Percentiles rank a stretch among this genome's conserved stretches.
Evolutionary conservation across 2,329 filamentous ascomycete genomes (phyloP).

Genomic region (Septoria petroselini): DNA sequence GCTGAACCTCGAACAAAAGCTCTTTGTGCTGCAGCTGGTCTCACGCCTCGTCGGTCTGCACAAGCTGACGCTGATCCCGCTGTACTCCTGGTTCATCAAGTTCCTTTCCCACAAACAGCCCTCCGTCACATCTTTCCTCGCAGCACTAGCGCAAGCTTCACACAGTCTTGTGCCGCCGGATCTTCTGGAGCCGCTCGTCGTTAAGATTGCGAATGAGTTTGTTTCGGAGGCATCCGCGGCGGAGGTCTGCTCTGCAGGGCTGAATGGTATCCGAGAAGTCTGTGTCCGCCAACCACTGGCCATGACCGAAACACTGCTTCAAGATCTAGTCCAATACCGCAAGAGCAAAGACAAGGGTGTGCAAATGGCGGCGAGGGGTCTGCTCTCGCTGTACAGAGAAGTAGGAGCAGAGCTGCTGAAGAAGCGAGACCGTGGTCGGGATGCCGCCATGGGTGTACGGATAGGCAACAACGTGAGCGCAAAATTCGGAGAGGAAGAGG

Average conservation of each 20-base stretch:
- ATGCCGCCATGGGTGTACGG: constrained; percentile 78
- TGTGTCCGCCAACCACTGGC: constrained; percentile 90
- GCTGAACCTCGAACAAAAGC: constrained; percentile 80
- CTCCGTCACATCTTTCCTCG: constrained; percentile 88
- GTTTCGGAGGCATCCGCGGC: constrained; percentile 89
- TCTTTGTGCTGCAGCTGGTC: constrained; percentile 86
- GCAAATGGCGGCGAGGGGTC: constrained; percentile 96
- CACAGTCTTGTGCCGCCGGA: constrained; percentile 91
- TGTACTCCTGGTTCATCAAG: constrained; percentile 97
- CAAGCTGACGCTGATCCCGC: constrained; percentile 80
- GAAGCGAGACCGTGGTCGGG: constrained; percentile 87
- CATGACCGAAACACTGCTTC: constrained; percentile 91
- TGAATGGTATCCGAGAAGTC: constrained; percentile 93
- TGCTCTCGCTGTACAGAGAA: constrained; percentile 86
- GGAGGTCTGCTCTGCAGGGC: constrained; percentile 85
- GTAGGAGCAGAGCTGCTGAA: constrained; percentile 84
- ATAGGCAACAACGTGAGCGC: constrained; percentile 71
- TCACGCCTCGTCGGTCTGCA: constrained; percentile 89
- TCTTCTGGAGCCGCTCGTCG: constrained; percentile 80
- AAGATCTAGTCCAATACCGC: constrained; percentile 91
- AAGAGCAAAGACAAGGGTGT: constrained; percentile 98
- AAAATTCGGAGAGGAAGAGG: constrained; percentile 76
- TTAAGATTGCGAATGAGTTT: constrained; percentile 98
- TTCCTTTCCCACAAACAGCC: constrained; percentile 81
- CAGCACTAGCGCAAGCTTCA: constrained; percentile 85